phyloP scores from a whole-genome alignment of 768 basidiomycete genomes.

The Termitomyces eurrhizus region DNA sequence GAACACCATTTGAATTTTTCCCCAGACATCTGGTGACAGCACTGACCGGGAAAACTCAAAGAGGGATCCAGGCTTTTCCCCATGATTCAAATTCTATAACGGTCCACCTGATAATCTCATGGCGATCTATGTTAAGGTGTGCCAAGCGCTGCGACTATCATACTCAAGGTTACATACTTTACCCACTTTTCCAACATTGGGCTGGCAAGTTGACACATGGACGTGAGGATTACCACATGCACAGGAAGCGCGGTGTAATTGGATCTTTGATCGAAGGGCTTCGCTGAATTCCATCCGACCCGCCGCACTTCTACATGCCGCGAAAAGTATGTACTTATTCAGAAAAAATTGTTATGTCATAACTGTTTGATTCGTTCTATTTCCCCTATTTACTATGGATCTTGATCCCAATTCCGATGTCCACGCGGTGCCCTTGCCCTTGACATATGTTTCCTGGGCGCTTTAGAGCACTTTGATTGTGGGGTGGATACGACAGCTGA shows the following conservation, averaged over 20 bases:
- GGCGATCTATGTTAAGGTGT: neutral
- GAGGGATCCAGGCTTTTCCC: neutral
- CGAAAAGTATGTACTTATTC: neutral
- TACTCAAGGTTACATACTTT: neutral
- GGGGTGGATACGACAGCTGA: neutral
- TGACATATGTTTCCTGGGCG: neutral
- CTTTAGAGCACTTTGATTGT: neutral
- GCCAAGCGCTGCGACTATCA: neutral
- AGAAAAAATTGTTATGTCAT: neutral
- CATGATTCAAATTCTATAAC: neutral
- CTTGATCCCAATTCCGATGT: neutral
- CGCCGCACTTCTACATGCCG: neutral
- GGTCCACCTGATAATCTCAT: neutral
- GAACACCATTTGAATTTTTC: neutral
- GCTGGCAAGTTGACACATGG: neutral
- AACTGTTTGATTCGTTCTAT: neutral
- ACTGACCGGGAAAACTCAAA: neutral
- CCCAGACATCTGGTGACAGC: neutral
- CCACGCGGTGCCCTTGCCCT: neutral
- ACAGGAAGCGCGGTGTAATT: constrained; percentile 3
- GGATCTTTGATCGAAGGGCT: constrained; percentile 14
- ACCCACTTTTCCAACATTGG: neutral
- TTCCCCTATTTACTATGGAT: neutral
- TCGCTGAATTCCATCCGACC: neutral
- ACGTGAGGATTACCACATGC: neutral